Conservation (phyloP, 2,329 filamentous ascomycete genomes). For the Ophiosphaerella korrae region DNA sequence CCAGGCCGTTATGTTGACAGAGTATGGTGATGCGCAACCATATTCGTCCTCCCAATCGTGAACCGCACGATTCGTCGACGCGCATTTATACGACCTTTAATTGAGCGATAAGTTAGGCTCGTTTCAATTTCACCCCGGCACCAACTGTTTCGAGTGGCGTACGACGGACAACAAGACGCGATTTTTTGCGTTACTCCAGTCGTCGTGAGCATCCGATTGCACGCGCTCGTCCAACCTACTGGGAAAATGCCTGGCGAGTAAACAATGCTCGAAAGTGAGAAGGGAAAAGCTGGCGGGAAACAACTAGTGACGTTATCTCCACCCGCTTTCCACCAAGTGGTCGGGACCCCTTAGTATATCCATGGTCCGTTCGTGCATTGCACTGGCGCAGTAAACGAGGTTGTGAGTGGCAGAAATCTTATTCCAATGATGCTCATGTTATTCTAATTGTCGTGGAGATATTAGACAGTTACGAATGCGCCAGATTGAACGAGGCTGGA, state of each 20-base stretch:
- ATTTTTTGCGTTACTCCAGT: background rate
- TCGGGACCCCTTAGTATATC: background rate
- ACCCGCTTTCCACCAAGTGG: conserved; percentile 1
- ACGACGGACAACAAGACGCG: background rate
- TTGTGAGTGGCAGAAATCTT: conserved; percentile 5
- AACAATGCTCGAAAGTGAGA: conserved; percentile 1
- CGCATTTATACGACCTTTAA: conserved; percentile 1
- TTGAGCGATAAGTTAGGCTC: too few species aligned
- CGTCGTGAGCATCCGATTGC: background rate
- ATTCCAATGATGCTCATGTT: background rate
- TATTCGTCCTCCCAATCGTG: conserved; percentile 4
- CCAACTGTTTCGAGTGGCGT: too few species aligned
- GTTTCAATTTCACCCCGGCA: too few species aligned
- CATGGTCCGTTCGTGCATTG: conserved; percentile 2
- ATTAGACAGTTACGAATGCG: too few species aligned
- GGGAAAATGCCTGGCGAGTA: conserved; percentile 8
- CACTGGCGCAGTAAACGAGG: conserved; percentile 5
- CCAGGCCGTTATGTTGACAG: background rate
- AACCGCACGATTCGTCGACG: background rate
- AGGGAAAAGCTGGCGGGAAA: conserved; percentile 2
- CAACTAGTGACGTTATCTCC: conserved; percentile 1
- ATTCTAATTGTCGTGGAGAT: too few species aligned
- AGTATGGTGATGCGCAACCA: background rate
- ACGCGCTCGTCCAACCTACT: conserved; percentile 5
- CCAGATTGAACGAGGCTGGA: too few species aligned